A percentile compares a stretch with the other conserved stretches of the same genome.
phyloP scores from a whole-genome alignment of 495 filamentous ascomycete species.

The Podospora pseudoanserina region DNA sequence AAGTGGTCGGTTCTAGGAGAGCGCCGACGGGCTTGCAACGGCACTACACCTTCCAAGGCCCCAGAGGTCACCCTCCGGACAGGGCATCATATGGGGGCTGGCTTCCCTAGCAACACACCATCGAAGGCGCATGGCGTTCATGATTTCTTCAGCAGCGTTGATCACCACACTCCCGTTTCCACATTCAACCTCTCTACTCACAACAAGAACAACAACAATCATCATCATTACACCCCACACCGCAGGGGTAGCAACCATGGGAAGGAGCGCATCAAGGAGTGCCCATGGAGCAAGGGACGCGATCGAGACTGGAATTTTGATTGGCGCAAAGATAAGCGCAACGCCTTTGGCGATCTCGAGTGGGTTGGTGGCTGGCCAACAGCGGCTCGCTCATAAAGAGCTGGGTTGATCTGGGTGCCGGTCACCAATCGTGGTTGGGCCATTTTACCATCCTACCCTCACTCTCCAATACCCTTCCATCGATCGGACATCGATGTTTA shows the following conservation, averaged over 20 bases:
- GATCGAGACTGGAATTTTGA: conserved; percentile 50
- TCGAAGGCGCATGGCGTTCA: conserved; percentile 35
- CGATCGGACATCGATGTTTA: conserved; percentile 18
- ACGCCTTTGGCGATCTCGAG: conserved; percentile 71
- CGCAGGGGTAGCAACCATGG: conserved; percentile 28
- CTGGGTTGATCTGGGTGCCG: conserved; percentile 29
- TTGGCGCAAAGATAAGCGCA: conserved; percentile 67
- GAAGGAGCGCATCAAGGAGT: conserved; percentile 46
- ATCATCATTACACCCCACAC: conserved; percentile 17
- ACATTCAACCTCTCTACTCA: conserved; percentile 29
- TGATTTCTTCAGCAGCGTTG: conserved; percentile 29
- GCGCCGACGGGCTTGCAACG: conserved; percentile 64
- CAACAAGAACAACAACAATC: conserved; percentile 15
- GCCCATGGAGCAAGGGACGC: conserved; percentile 46
- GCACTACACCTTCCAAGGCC: conserved; percentile 40
- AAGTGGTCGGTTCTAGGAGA: conserved; percentile 87
- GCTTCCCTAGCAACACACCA: conserved; percentile 32
- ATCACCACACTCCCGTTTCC: conserved; percentile 25
- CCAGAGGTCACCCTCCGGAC: conserved; percentile 43
- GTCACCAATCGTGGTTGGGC: conserved; percentile 55
- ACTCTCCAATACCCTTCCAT: conserved; percentile 14
- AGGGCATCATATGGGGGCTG: conserved; percentile 21
- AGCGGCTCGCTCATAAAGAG: conserved; percentile 46
- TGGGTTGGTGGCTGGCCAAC: conserved; percentile 83
- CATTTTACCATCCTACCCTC: conserved; percentile 25